Base-by-base conservation (phyloP, 225 moss, liverwort and hornwort genomes). In the Marchantia paleacea region DNA sequence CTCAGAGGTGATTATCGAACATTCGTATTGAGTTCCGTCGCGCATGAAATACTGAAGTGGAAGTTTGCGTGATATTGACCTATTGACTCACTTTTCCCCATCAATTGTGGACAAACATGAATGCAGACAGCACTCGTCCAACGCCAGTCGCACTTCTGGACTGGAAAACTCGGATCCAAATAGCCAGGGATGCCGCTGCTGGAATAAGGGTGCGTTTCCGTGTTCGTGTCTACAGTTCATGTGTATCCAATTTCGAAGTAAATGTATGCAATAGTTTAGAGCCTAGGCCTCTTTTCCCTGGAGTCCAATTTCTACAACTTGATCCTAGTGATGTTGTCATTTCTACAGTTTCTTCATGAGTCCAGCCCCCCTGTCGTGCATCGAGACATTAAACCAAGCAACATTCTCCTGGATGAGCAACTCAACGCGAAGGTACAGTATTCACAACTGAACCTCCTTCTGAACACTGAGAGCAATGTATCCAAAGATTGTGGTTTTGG, bases 331-430 rank as follows among this genome's bases (percentile, higher is more conserved):
- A 29, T 3, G 28, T 20, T 14, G 24, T 52, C 13, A n/a, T 29
- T 22, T 26, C 10, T 3, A 30, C 83, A 83, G 83, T 83, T 83
- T 28, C 73, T 83, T n/a, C 83, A 83, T 54, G 80, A 80, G 28
- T 63, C 63, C 4, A 73, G 52, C 57, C 83, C 83, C 6, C 79
- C 83, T 53, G 83, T 83, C 18, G 83, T 83, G 16, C 83, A 83
- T 58, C 72, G 83, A 24, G 82, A 82, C 51, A 78, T 82, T 10
- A 82, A 82, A 62, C 82, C 82, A 1, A 82, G 77, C 82, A 83
- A 83, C 73, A 83, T 83, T 29, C 83, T 83, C 12, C 73, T 83
- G 7, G 83, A 83, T 24, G 83, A 79, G 31, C 61, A 73, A 22
- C 79, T 79, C 63, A 83, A 83, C 68, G 83, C 79, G 8, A 83